A percentile compares a stretch with the other conserved stretches of the same genome.
Conservation (phyloP, 2,329 filamentous ascomycete genomes). For the Claviceps digitariae region DNA sequence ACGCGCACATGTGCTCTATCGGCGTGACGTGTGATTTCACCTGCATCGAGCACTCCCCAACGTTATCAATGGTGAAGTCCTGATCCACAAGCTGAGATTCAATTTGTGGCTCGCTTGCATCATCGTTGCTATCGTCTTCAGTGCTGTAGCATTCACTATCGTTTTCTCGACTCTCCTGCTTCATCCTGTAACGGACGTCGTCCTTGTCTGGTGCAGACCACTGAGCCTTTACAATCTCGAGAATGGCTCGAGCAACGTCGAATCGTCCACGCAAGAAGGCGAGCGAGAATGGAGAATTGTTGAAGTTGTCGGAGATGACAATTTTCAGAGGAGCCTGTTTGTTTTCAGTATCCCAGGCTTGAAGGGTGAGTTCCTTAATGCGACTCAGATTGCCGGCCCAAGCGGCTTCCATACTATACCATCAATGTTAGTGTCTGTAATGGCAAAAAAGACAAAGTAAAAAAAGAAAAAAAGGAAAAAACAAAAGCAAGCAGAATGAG, state of each 20-base stretch:
- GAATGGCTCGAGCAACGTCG: constrained; percentile 47
- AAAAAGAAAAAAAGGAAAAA: too few relatives aligned
- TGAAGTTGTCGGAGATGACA: constrained; percentile 37
- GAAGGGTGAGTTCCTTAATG: constrained; percentile 51
- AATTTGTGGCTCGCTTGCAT: constrained; percentile 29
- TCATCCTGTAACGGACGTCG: constrained; percentile 35
- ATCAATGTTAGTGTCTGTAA: not conserved
- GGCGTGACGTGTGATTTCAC: constrained; percentile 53
- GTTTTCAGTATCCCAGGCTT: constrained; percentile 40
- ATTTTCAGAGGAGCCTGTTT: constrained; percentile 49
- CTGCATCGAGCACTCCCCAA: constrained; percentile 54
- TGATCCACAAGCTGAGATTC: constrained; percentile 46
- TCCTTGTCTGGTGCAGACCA: constrained; percentile 44
- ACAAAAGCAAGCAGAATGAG: not conserved
- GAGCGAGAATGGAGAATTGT: constrained; percentile 51
- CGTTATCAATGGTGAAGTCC: constrained; percentile 61
- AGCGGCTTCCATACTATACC: constrained; percentile 50
- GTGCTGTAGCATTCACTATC: constrained; percentile 23
- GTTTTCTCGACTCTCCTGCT: constrained; percentile 23
- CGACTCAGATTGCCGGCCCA: constrained; percentile 56
- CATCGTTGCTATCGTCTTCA: constrained; percentile 19
- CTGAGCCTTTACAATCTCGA: constrained; percentile 59
- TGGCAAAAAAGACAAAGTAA: too few relatives aligned
- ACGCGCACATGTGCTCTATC: constrained; percentile 32
- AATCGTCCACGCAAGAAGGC: constrained; percentile 53